These are phyloP conservation scores for Solanum virginianum DNA, from an alignment of 257 asterid species.

Conservation along the genomic window DNA sequence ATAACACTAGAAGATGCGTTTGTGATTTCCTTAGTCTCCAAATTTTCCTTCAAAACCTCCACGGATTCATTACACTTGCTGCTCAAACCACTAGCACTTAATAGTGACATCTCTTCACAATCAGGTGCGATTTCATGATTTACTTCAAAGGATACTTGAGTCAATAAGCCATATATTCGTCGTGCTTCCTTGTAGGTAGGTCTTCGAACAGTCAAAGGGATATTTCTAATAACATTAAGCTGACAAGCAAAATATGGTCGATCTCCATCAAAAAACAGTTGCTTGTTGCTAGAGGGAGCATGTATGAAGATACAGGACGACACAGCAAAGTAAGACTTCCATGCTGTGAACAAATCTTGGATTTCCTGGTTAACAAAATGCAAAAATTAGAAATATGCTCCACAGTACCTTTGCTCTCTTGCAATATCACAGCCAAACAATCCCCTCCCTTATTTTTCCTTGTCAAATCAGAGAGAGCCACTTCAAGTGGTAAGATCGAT, in stretches of 20 bases:
- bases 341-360: slow-evolving; percentile 58
- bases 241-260: slow-evolving; percentile 49
- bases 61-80: slow-evolving; percentile 9
- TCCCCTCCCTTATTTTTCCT: neutral
- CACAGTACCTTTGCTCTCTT: neutral
- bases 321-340: slow-evolving; percentile 65
- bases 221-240: slow-evolving; percentile 48
- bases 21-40: slow-evolving; percentile 9
- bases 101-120: slow-evolving; percentile 20
- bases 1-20: slow-evolving; percentile 20
- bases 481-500: neutral
- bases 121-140: slow-evolving; percentile 20
- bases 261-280: slow-evolving; percentile 76
- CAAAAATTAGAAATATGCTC: neutral
- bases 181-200: slow-evolving; percentile 87
- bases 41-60: slow-evolving; percentile 13
- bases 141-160: slow-evolving; percentile 51
- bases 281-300: slow-evolving; percentile 78
- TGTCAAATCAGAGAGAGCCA: neutral
- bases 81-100: slow-evolving; percentile 6
- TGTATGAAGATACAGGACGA: slow-evolving; percentile 58
- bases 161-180: slow-evolving; percentile 52
- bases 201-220: slow-evolving; percentile 77
- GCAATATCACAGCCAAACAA: neutral
- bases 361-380: slow-evolving; percentile 47